Conservation (phyloP, 129 eudicot species). For the Centaurea solstitialis region DNA sequence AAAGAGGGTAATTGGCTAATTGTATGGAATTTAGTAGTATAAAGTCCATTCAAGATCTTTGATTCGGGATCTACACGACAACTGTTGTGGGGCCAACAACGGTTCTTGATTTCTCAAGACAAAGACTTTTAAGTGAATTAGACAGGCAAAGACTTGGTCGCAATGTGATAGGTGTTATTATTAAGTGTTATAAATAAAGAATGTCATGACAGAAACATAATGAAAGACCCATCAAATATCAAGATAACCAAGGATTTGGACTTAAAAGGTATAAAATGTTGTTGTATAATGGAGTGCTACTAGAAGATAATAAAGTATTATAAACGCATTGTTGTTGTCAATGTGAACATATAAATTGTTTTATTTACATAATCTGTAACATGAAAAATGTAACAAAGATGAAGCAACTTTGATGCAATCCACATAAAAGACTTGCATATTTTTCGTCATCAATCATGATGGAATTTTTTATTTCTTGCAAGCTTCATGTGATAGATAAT, state of each 20-base stretch:
- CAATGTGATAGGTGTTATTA: conserved; percentile 25
- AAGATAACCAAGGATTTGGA: conserved; percentile 36
- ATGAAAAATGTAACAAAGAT: neutral
- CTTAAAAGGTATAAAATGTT: conserved; percentile 23
- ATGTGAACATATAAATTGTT: neutral
- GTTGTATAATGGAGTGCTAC: conserved; percentile 5
- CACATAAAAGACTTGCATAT: neutral
- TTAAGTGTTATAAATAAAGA: conserved; percentile 22
- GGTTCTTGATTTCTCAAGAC: conserved; percentile 21
- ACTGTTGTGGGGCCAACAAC: conserved; percentile 44
- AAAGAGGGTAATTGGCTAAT: neutral
- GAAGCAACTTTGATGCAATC: conserved; percentile 1
- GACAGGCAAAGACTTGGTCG: conserved; percentile 7
- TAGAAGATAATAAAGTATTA: neutral
- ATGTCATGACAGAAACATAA: conserved; percentile 10
- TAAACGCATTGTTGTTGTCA: neutral
- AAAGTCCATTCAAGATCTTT: conserved; percentile 9
- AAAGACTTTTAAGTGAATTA: conserved; percentile 29
- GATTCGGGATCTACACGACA: conserved; percentile 22
- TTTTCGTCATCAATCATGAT: neutral
- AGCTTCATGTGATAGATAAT: neutral
- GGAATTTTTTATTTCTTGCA: neutral
- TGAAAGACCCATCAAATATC: conserved; percentile 22
- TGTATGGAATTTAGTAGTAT: neutral
- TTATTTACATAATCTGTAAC: neutral